Evolutionary conservation across 148 eudicot species (phyloP), one percentile per base, ranked within the genome.

Genomic region (Oxyria digyna): DNA sequence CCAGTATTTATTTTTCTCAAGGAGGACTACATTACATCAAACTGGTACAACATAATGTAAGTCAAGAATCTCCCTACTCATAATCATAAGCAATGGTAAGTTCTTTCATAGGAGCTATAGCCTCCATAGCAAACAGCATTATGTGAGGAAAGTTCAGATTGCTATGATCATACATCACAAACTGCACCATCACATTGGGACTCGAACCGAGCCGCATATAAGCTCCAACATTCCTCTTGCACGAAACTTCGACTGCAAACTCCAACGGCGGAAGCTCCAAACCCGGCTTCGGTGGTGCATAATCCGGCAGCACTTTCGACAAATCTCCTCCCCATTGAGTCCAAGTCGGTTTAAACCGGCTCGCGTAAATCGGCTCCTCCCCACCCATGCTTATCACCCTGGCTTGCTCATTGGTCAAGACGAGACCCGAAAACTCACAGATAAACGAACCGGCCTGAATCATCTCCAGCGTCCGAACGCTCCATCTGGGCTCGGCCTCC

Each of bases 301-400:
- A 84, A 42, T 82, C 81, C 0, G 84, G 49, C 62, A 75, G 83
- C 42, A 89, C 59, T 43, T 67, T 72, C 3, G 96, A 80, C 49
- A 91, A 66, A 78, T 91, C 83, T n/a, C 97, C 83, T n/a, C 97
- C 97, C 96, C 92, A 89, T 76, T 89, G 87, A 21, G 80, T 62
- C 97, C 97, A 91, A 31, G 80, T 84, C 38, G 78, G 82, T 27
- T 84, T 72, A 71, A 91, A 91, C 29, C 87, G 83, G 37, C 79
- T 78, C 4, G 97, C 96, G 70, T 88, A 84, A 3, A 87, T 74
- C 72, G 87, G 82, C 59, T 76, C 82, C 77, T 85, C 90, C 24
- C 96, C 96, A 64, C 72, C 79, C 96, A 88, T 88, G 14, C 87
- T 29, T 69, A 85, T 74, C 37, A 87, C 73, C 37, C 81, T 78